phyloP scores from a whole-genome alignment of 1,284 basidiomycete genomes.

The Ceratobasidium papillatum region DNA sequence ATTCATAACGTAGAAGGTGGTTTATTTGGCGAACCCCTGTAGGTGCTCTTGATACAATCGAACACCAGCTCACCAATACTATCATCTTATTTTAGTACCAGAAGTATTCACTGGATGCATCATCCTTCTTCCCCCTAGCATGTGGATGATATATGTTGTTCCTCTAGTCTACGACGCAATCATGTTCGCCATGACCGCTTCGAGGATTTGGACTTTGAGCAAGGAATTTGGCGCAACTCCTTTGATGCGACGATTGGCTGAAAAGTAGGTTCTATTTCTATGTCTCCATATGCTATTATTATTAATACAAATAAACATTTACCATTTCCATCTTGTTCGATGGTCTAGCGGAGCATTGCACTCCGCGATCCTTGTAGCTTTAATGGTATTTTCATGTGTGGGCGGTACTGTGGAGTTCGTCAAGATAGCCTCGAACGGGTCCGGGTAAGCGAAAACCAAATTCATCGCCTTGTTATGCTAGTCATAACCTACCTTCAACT shows the following conservation, averaged over 20 bases:
- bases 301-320: too few relatives aligned
- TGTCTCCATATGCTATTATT: too few relatives aligned
- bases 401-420: neutral
- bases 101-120: constrained; percentile 13
- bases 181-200: neutral
- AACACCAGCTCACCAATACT: neutral
- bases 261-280: neutral
- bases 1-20: neutral
- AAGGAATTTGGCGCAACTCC: constrained; percentile 5
- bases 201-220: constrained; percentile 2
- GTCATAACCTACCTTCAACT: neutral
- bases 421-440: constrained; percentile 16
- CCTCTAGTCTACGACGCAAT: neutral
- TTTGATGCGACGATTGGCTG: neutral
- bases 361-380: neutral
- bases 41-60: neutral
- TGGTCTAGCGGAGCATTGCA: neutral
- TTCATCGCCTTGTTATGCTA: neutral
- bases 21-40: constrained; percentile 8
- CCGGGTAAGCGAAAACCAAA: neutral
- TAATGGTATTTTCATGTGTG: neutral
- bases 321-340: neutral
- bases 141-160: constrained; percentile 11
- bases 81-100: neutral
- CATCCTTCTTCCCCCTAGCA: neutral